Conservation (phyloP, 805 yeast genomes). For the Dipodascus albidus region DNA sequence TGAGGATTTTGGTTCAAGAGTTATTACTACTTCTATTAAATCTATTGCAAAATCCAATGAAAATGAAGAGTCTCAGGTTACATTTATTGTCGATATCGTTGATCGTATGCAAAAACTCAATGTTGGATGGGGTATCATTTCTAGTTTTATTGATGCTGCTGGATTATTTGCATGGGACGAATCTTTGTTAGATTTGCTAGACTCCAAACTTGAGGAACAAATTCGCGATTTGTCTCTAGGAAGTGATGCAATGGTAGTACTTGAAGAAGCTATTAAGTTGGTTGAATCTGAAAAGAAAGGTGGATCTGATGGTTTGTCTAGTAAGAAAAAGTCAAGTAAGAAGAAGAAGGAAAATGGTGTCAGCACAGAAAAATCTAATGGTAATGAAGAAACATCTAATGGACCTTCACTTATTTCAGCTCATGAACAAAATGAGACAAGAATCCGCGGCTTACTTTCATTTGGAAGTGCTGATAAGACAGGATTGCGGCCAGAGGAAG, state of each 20-base stretch:
- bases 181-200: constrained; percentile 36
- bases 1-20: constrained; percentile 49
- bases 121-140: constrained; percentile 50
- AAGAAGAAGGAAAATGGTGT: not conserved
- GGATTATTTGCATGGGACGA: constrained; percentile 59
- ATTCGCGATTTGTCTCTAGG: constrained; percentile 26
- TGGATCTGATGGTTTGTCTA: not conserved
- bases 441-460: not conserved
- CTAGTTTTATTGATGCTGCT: constrained; percentile 58
- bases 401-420: not conserved
- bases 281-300: not conserved
- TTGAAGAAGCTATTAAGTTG: not conserved
- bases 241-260: not conserved
- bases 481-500: not conserved
- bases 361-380: not conserved
- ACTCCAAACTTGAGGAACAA: constrained; percentile 35
- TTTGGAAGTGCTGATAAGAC: constrained; percentile 1
- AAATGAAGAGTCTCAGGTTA: constrained; percentile 10
- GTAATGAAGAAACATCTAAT: not conserved
- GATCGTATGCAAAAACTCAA: constrained; percentile 34
- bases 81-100: constrained; percentile 25
- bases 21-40: constrained; percentile 20
- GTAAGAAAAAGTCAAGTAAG: not conserved
- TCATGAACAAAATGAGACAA: not conserved
- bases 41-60: constrained; percentile 21